Base-by-base conservation (phyloP, 768 basidiomycete species). In the Tylopilus felleus region DNA sequence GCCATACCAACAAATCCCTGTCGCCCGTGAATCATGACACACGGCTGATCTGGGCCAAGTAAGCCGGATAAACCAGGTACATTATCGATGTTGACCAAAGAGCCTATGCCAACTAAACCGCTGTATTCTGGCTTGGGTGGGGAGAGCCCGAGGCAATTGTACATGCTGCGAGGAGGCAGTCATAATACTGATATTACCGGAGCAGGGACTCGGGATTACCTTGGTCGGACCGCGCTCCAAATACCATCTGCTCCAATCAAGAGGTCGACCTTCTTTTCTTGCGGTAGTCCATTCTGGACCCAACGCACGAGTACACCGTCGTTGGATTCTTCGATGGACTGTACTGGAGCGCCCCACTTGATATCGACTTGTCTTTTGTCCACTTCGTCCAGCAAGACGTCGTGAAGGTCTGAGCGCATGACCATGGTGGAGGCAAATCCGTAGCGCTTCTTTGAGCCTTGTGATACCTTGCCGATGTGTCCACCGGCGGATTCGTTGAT, bases 171-270 rank as follows among this genome's bases (percentile, higher is more conserved):
- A 40, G 33, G 13, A 23, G 25, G 17, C 13, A 8, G 27, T 67
- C 27, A 61, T 51, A 16, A 31, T 22, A 2, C 13, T 13, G 17
- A 46, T 22, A 25, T 31, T 16, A 8, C 16, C 5, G 10, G 31
- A 40, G 23, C 27, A 45, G 8, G 13, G 31, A 16, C 6, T 23
- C 8, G 25, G 25, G 19, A 14, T 52, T 52, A 65, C 68, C 56
- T 67, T 25, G 61, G 43, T 36, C 65, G 61, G 17, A 64, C 67
- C 9, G 45, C 56, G 27, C 68, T 67, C 69, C 68, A 71, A 17
- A 71, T 67, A 5, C 67, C 65, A 25, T 71, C 69, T 31, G 68
- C 69, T 35, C 68, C 69, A 19, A 69, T 55, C 39, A 69, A 47
- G 16, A 69, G 65, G 51, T 71, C 69, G n/a, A 52, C 68, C 55